phyloP scores from a whole-genome alignment of 106 monocot genomes.

The Platanthera zijinensis region DNA sequence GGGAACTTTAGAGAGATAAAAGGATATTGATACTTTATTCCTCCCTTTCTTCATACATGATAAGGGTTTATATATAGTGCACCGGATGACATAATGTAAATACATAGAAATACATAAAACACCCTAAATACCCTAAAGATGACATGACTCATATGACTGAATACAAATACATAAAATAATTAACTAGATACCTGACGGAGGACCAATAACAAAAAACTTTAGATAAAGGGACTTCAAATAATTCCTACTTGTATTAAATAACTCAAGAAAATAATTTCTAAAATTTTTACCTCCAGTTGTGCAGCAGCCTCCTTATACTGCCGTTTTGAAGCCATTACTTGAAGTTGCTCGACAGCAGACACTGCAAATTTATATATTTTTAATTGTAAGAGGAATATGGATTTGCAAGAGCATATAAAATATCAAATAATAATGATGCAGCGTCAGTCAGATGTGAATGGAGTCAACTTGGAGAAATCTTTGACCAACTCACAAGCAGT shows the following conservation, averaged over 20 bases:
- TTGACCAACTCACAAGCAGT: not conserved
- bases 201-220: not conserved
- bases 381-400: not conserved
- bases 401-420: constrained; percentile 4
- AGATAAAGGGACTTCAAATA: not conserved
- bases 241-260: not conserved
- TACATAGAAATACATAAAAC: too few relatives aligned
- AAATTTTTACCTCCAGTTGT: constrained; percentile 80
- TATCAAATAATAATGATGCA: not conserved
- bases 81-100: too few relatives aligned
- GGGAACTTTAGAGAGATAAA: too few relatives aligned
- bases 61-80: too few relatives aligned
- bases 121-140: too few relatives aligned
- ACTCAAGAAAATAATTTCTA: not conserved
- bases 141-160: too few relatives aligned
- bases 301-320: constrained; percentile 98
- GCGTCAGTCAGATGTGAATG: not conserved
- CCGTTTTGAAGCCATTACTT: constrained; percentile 97
- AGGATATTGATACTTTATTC: too few relatives aligned
- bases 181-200: too few relatives aligned
- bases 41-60: too few relatives aligned
- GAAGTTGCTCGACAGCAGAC: constrained; percentile 99
- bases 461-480: not conserved
- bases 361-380: constrained; percentile 33
- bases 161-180: too few relatives aligned